These are phyloP conservation scores for Aspergillus kassunensis DNA, from an alignment of 495 filamentous ascomycete species.

Conservation along the genomic window DNA sequence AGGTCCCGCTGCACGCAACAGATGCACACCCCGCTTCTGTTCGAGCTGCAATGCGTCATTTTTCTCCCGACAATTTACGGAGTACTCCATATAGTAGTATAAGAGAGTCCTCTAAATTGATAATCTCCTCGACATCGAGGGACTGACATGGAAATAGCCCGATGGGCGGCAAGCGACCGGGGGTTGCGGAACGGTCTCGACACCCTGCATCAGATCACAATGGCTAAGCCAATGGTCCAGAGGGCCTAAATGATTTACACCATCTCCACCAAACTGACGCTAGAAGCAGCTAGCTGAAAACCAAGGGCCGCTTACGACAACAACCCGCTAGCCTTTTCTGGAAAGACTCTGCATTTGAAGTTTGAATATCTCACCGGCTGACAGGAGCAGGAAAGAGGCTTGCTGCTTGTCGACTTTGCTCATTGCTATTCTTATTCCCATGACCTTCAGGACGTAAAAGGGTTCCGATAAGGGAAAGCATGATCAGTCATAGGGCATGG, in stretches of 20 bases:
- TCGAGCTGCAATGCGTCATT: too few relatives aligned
- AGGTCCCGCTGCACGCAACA: too few relatives aligned
- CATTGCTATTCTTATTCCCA: background rate
- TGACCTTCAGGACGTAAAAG: background rate
- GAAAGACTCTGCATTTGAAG: conserved; percentile 1
- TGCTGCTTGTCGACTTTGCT: too few relatives aligned
- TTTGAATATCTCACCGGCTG: background rate
- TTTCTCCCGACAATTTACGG: too few relatives aligned
- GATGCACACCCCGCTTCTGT: too few relatives aligned
- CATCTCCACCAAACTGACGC: conserved; percentile 14
- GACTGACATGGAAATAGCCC: conserved; percentile 3
- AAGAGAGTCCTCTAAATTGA: too few relatives aligned
- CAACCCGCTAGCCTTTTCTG: conserved; percentile 16
- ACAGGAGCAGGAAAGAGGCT: background rate
- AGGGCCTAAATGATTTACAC: background rate
- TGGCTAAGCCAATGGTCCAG: conserved; percentile 20
- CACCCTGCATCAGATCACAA: conserved; percentile 41
- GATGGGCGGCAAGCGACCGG: conserved; percentile 19
- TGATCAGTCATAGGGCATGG: background rate
- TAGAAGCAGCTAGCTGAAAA: conserved; percentile 15
- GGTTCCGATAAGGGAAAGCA: background rate
- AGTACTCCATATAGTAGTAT: too few relatives aligned
- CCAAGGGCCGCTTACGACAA: conserved; percentile 17
- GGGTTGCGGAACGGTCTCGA: conserved; percentile 15
- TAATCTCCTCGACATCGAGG: background rate